Evolutionary conservation across 2,329 filamentous ascomycete genomes (phyloP), one percentile per base, ranked within the genome.

Genomic region (Fusarium sulawesiense): DNA sequence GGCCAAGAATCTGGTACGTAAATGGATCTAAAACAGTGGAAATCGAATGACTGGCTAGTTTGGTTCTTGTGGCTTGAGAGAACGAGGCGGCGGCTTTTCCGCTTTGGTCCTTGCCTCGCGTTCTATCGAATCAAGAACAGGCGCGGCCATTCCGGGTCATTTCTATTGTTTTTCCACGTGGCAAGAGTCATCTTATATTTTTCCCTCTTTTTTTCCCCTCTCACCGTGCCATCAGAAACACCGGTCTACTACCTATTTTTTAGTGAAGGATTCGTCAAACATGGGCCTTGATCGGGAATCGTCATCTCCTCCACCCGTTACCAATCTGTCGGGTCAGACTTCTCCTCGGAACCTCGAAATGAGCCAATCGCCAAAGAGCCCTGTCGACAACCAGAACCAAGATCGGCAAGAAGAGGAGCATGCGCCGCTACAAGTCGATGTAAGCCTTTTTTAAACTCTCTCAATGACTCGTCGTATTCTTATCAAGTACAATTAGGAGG

Each of bases 341-440:
- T 37, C 34, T n/a, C 34, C 34, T 37, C 18, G 18, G 34, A 37
- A 37, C 34, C 34, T 37, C 12, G 29, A 37, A 30, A 23, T 20
- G 18, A 27, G 40, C 56, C 54, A 32, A 32, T 44, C 60, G 30
- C 50, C 60, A 16, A 44, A 27, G 21, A 56, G 29, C 32, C 29
- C 37, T 20, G 20, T 29, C 41, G 55, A 34, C 12, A 49, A 30
- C 7, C 40, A 51, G 16, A 49, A 34, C 7, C 40, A 48, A 29
- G 14, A 58, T 27, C 51, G 45, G 20, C 60, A 54, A 13, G 42
- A 32, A 4, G 59, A 53, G 13, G 48, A 58, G 21, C 66, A 66
- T 13, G 49, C 29, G 7, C 70, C 66, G 16, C 49, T 72, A 3
- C 70, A 71, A n/a, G 46, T 73, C 18, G 66, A 71, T 32, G 70